Conservation (phyloP, 208 protist genomes). For the Angomonas ambiguus region DNA sequence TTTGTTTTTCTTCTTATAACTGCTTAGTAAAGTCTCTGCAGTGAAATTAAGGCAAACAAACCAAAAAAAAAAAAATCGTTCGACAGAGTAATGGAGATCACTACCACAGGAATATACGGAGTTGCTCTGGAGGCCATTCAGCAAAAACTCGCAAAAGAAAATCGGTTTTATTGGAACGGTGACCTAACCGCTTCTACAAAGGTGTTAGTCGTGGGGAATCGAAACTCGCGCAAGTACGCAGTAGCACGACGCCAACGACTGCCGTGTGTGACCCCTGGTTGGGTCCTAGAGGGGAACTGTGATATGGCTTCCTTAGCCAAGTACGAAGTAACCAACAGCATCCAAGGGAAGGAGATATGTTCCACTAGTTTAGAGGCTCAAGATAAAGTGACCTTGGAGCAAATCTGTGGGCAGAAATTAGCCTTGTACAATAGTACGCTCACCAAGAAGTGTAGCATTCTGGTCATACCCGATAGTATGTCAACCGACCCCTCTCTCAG, state of each 20-base stretch:
- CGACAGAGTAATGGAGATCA: slow-evolving; percentile 37
- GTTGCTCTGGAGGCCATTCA: slow-evolving; percentile 33
- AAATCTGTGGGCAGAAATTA: slow-evolving; percentile 17
- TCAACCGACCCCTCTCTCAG: not conserved
- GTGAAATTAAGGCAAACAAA: not conserved
- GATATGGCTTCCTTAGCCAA: slow-evolving; percentile 16
- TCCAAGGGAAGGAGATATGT: slow-evolving; percentile 42
- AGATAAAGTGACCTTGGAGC: slow-evolving; percentile 26
- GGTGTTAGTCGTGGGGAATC: slow-evolving; percentile 38
- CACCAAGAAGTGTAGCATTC: slow-evolving; percentile 29
- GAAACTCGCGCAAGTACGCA: slow-evolving; percentile 33
- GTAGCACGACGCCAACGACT: slow-evolving; percentile 38
- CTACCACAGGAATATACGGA: slow-evolving; percentile 53
- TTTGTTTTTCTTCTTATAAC: slow-evolving; percentile 14
- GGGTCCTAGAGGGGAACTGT: slow-evolving; percentile 43
- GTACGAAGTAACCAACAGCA: slow-evolving; percentile 30
- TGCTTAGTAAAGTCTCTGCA: slow-evolving; percentile 4
- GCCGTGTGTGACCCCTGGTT: slow-evolving; percentile 50
- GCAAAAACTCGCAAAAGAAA: slow-evolving; percentile 15
- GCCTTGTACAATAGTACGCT: slow-evolving; percentile 35
- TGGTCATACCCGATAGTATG: slow-evolving; percentile 25
- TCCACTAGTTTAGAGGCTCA: slow-evolving; percentile 26
- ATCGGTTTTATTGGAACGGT: slow-evolving; percentile 28
- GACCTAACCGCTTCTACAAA: slow-evolving; percentile 35
- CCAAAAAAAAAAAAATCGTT: slow-evolving; percentile 3